phyloP scores from a whole-genome alignment of 2,329 filamentous ascomycete genomes.

The Ascochyta clinopodiicola region DNA sequence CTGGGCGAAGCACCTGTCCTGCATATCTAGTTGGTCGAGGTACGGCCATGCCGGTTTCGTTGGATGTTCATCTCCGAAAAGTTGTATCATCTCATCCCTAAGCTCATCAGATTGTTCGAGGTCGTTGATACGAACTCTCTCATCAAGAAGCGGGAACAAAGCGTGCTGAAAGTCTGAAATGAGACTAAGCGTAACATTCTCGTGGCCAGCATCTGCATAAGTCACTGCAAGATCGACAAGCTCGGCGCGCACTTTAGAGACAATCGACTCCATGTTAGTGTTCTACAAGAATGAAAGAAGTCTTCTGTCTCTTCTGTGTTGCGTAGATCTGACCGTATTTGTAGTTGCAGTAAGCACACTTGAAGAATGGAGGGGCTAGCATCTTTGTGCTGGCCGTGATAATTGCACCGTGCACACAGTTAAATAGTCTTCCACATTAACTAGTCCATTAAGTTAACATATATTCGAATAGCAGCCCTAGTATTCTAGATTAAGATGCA shows the following conservation, averaged over 20 bases:
- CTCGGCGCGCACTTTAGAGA: neutral
- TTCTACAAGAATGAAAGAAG: constrained; percentile 1
- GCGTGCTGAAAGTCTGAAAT: neutral
- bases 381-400: neutral
- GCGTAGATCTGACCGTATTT: neutral
- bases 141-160: neutral
- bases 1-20: neutral
- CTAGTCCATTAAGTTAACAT: constrained; percentile 3
- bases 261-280: constrained; percentile 1
- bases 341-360: neutral
- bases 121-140: neutral
- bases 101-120: neutral
- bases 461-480: constrained; percentile 9
- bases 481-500: constrained; percentile 1
- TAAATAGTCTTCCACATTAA: constrained; percentile 10
- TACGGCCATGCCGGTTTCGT: neutral
- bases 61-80: neutral
- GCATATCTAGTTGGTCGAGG: neutral
- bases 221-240: neutral
- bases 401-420: constrained; percentile 5
- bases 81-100: neutral
- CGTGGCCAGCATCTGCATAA: neutral
- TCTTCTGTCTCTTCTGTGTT: neutral
- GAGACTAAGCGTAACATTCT: constrained; percentile 1
- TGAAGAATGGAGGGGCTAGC: neutral